Conservation (phyloP, 2,329 filamentous ascomycete genomes). For the Gnomoniopsis smithogilvyi region DNA sequence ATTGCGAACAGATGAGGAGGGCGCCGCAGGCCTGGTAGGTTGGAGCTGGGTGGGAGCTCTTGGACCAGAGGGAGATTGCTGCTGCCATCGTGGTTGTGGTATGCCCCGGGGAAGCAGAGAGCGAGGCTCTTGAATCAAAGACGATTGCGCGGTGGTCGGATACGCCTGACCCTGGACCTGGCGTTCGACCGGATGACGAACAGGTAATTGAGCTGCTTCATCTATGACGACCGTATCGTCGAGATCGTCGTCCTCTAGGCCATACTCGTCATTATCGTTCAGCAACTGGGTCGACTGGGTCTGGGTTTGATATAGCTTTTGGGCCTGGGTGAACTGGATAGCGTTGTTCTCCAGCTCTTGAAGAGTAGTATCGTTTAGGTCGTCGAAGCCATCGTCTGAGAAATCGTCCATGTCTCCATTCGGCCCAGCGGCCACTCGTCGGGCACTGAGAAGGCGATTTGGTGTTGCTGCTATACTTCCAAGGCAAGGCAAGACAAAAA, state of each 20-base stretch:
- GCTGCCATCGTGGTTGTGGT: constrained; percentile 17
- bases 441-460: neutral
- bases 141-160: constrained; percentile 29
- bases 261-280: constrained; percentile 32
- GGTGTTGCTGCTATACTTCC: neutral
- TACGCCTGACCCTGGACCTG: constrained; percentile 32
- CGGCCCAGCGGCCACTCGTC: neutral
- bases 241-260: constrained; percentile 55
- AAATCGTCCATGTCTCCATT: constrained; percentile 51
- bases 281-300: constrained; percentile 19
- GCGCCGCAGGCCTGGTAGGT: neutral
- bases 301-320: constrained; percentile 27
- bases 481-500: neutral
- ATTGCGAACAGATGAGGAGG: constrained; percentile 18
- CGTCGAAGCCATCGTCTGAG: constrained; percentile 62
- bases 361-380: constrained; percentile 53
- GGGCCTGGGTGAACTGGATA: constrained; percentile 57
- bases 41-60: constrained; percentile 13
- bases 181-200: constrained; percentile 31
- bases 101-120: neutral
- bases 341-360: constrained; percentile 63
- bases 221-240: constrained; percentile 57
- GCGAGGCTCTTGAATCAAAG: constrained; percentile 7
- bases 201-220: constrained; percentile 37
- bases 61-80: constrained; percentile 11